Base-by-base conservation (phyloP, 192 early-diverging fungal species). In the Entomortierella chlamydospora region DNA sequence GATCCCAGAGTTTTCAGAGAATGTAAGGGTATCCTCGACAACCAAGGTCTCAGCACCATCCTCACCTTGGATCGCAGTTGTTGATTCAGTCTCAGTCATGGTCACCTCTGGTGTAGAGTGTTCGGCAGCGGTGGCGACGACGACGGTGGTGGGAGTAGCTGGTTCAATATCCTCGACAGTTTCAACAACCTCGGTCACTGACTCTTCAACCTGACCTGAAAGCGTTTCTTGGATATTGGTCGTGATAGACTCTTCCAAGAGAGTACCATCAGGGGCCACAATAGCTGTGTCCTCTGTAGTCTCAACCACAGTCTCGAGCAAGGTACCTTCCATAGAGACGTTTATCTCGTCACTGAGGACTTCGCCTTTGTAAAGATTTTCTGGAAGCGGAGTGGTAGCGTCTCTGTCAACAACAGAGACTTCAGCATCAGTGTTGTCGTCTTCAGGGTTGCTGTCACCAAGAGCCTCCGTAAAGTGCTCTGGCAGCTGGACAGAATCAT, bases 191-290 rank as follows among this genome's bases (percentile, higher is more conserved):
- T 77, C 65, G 9, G 52, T 68, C 7, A 68, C 65, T 13, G 43
- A n/a, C 30, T 77, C 66, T 4, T 64, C 42, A 17, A 67, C n/a
- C 22, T 29, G 15, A 9, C 72, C 72, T 6, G 64, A 43, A 34
- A 73, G 10, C 22, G 64, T 34, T 11, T 68, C 59, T 45, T 68
- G 50, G 25, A 66, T 49, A 22, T 23, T 55, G 0, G 71, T 73
- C 17, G 56, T 60, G 45, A 73, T 61, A 18, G 52, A 30, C 51
- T 74, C 72, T 20, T 68, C 72, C 57, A 74, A 37, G 10, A 74
- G 31, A 1, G 28, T 68, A 39, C 72, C 72, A 43, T 61, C 58
- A 6, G 72, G 30, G 0, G 53, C 72, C 18, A 61, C 37, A 23
- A 67, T 56, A 34, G 61, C 58, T 0, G 42, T 61, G 17, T 74